Evolutionary conservation across 2,329 filamentous ascomycete species (phyloP).

Genomic region (Hypoxylon sp.): DNA sequence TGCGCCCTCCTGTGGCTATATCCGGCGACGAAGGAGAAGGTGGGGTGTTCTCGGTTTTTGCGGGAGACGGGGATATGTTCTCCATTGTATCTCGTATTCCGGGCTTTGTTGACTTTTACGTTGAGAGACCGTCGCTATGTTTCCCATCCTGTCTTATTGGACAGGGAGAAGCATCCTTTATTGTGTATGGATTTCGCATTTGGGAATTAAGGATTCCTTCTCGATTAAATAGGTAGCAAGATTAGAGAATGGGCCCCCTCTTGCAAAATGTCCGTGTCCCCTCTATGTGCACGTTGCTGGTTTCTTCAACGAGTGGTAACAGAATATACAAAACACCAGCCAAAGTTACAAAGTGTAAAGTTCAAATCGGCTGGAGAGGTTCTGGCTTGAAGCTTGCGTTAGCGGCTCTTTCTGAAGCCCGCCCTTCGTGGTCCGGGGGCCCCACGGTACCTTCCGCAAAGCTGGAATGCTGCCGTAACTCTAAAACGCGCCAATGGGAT

Average conservation of each 20-base stretch:
- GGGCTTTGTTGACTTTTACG: conserved; percentile 25
- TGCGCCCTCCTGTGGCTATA: conserved; percentile 49
- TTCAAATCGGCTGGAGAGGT: too few relatives aligned
- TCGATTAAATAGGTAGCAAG: too few relatives aligned
- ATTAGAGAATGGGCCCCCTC: not conserved
- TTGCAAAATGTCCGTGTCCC: not conserved
- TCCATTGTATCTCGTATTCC: conserved; percentile 40
- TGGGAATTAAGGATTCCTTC: not conserved
- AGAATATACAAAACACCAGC: too few relatives aligned
- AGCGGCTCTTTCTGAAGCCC: conserved; percentile 16
- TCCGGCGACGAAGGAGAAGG: too few relatives aligned
- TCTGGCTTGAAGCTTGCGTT: too few relatives aligned
- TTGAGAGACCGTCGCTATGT: conserved; percentile 21
- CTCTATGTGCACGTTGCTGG: conserved; percentile 1
- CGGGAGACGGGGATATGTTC: conserved; percentile 43
- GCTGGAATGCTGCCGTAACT: conserved; percentile 11
- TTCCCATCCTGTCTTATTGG: conserved; percentile 38
- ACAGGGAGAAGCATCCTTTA: conserved; percentile 14
- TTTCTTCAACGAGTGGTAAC: not conserved
- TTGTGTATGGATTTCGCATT: too few relatives aligned
- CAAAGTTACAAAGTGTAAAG: conserved; percentile 6
- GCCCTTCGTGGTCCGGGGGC: not conserved
- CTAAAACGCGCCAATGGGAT: conserved; percentile 19
- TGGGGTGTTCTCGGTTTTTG: conserved; percentile 40
- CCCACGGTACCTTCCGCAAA: conserved; percentile 18